Percentiles rank a stretch among this genome's conserved stretches.
Conservation (phyloP, 192 early-diverging fungal species). For the Backusella tuberculispora region DNA sequence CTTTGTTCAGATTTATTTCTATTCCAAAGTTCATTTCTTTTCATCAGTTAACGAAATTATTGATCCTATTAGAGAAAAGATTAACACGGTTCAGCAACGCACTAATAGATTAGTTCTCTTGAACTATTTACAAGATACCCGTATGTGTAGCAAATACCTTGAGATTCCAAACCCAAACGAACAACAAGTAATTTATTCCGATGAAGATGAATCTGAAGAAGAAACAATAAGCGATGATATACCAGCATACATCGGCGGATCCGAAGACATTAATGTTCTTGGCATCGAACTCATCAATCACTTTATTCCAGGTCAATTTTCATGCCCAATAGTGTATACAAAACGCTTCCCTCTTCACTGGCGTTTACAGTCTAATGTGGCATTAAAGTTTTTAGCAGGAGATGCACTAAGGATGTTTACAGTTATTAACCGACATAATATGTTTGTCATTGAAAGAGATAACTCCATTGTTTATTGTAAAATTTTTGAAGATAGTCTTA, state of each 20-base stretch:
- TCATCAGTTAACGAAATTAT: conserved; percentile 53
- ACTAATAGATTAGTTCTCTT: conserved; percentile 69
- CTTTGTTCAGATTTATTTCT: conserved; percentile 65
- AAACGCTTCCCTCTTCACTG: conserved; percentile 72
- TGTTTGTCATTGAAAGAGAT: conserved; percentile 68
- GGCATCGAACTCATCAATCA: conserved; percentile 5
- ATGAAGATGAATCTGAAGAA: conserved; percentile 55
- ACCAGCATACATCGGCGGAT: neutral
- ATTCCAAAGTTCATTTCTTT: conserved; percentile 61
- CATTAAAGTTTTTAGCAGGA: conserved; percentile 59
- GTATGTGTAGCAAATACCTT: conserved; percentile 62
- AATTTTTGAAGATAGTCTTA: conserved; percentile 41
- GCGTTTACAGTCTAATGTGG: conserved; percentile 68
- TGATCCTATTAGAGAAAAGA: conserved; percentile 49
- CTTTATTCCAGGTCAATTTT: conserved; percentile 65
- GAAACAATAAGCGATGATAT: conserved; percentile 30
- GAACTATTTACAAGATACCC: conserved; percentile 61
- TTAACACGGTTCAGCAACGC: conserved; percentile 56
- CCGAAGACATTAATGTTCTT: neutral
- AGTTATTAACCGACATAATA: conserved; percentile 71
- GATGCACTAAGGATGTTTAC: conserved; percentile 58
- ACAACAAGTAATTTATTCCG: conserved; percentile 45
- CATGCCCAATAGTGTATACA: conserved; percentile 67
- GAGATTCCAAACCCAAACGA: conserved; percentile 46
- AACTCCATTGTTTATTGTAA: conserved; percentile 60